Conservation (phyloP, 805 yeast genomes). For the Candida namnaoensis region DNA sequence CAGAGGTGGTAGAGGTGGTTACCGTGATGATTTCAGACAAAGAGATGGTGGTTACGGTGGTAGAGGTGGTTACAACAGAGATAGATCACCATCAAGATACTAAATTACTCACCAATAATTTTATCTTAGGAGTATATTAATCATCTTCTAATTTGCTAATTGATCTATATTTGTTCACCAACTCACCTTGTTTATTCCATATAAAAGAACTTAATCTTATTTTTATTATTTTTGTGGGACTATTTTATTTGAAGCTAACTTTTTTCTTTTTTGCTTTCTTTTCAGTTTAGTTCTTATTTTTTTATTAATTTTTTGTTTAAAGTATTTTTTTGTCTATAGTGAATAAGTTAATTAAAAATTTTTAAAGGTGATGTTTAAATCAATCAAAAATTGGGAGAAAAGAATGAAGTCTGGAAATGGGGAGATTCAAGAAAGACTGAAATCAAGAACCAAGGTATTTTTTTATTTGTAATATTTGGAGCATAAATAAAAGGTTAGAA, state of each 20-base stretch:
- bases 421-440: neutral
- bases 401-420: neutral
- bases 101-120: constrained; percentile 15
- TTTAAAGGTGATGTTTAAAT: neutral
- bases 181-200: no score
- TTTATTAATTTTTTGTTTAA: no score
- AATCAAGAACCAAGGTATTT: neutral
- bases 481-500: no score
- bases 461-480: neutral
- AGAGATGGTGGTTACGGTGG: constrained; percentile 15
- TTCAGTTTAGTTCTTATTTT: no score
- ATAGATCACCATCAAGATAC: constrained; percentile 74
- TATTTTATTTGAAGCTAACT: no score
- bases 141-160: no score
- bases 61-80: constrained; percentile 38
- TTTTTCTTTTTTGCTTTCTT: no score
- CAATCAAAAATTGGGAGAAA: neutral
- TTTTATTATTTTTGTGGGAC: no score
- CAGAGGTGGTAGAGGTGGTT: constrained; percentile 30
- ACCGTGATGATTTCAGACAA: constrained; percentile 31
- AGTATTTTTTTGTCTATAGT: neutral
- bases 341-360: neutral
- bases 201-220: no score
- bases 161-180: no score
- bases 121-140: no score